Conservation (phyloP, 805 yeast genomes). For the Metahyphopichia silvanorum region DNA sequence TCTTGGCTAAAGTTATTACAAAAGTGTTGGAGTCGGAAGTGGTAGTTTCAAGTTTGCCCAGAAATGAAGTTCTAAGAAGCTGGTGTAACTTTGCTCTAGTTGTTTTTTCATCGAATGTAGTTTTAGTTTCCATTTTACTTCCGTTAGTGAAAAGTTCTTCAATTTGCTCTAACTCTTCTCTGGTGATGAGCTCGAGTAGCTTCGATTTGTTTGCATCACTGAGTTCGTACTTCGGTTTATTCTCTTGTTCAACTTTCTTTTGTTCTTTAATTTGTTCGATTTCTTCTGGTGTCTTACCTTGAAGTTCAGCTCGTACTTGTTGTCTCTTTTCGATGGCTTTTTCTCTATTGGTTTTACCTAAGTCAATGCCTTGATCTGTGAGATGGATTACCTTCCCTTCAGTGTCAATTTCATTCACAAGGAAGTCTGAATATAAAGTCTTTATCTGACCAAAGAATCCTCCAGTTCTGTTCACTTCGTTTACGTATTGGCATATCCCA, state of each 20-base stretch:
- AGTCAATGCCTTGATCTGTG: conserved; percentile 64
- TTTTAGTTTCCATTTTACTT: conserved; percentile 53
- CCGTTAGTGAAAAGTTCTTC: conserved; percentile 55
- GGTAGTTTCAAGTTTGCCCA: conserved; percentile 70
- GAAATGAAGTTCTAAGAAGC: conserved; percentile 68
- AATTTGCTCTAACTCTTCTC: conserved; percentile 54
- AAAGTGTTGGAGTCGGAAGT: conserved; percentile 71
- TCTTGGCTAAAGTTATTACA: conserved; percentile 53
- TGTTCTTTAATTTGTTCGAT: conserved; percentile 23
- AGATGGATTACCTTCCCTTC: conserved; percentile 73
- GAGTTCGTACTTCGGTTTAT: conserved; percentile 37
- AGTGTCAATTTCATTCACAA: conserved; percentile 81
- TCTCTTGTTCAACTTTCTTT: conserved; percentile 16
- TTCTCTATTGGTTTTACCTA: conserved; percentile 44
- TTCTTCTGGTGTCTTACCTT: conserved; percentile 29
- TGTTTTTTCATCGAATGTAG: conserved; percentile 61
- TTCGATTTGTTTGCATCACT: conserved; percentile 43
- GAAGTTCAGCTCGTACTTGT: conserved; percentile 32
- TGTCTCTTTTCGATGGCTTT: conserved; percentile 42
- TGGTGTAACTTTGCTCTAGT: conserved; percentile 79
- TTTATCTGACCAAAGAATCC: conserved; percentile 83
- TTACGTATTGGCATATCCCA: conserved; percentile 76
- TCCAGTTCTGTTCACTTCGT: conserved; percentile 31
- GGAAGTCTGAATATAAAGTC: conserved; percentile 88
- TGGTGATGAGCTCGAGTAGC: conserved; percentile 56